Conservation (phyloP, 257 asterid genomes). For the Plectranthus barbatus region DNA sequence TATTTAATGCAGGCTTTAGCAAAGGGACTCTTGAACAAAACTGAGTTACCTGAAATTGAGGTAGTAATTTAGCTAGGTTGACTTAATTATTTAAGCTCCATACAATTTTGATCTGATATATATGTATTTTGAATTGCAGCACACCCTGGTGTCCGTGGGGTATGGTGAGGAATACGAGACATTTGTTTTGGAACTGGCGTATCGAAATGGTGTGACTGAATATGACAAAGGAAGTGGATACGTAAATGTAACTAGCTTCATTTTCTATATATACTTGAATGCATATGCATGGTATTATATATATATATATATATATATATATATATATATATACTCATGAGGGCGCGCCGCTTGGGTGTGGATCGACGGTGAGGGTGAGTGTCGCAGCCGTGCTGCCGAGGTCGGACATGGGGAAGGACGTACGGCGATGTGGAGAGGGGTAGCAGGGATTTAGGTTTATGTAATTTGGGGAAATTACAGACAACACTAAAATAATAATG, state of each 20-base stretch:
- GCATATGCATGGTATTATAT: conserved; percentile 63
- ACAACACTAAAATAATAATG: too few species aligned
- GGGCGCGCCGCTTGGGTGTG: too few species aligned
- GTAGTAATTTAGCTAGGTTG: conserved; percentile 33
- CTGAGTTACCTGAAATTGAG: conserved; percentile 88
- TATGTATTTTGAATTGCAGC: conserved; percentile 37
- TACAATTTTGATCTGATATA: background rate
- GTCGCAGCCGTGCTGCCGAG: too few species aligned
- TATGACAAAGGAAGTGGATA: conserved; percentile 94
- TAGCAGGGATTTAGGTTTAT: too few species aligned
- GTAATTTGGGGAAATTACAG: too few species aligned
- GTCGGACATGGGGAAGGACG: too few species aligned
- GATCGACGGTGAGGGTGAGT: too few species aligned
- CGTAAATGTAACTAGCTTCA: too few species aligned
- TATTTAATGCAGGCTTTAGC: conserved; percentile 66
- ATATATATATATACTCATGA: too few species aligned
- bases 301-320: too few species aligned
- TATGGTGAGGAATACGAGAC: conserved; percentile 87
- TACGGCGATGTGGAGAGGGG: too few species aligned
- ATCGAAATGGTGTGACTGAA: conserved; percentile 90
- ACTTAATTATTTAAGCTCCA: background rate
- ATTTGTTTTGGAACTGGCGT: conserved; percentile 77
- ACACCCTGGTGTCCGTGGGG: conserved; percentile 88
- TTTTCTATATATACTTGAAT: too few species aligned
- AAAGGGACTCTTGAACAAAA: conserved; percentile 65